A percentile compares a stretch with the other conserved stretches of the same genome.
Conservation (phyloP, 768 basidiomycete species). For the Tulasnella sp. region DNA sequence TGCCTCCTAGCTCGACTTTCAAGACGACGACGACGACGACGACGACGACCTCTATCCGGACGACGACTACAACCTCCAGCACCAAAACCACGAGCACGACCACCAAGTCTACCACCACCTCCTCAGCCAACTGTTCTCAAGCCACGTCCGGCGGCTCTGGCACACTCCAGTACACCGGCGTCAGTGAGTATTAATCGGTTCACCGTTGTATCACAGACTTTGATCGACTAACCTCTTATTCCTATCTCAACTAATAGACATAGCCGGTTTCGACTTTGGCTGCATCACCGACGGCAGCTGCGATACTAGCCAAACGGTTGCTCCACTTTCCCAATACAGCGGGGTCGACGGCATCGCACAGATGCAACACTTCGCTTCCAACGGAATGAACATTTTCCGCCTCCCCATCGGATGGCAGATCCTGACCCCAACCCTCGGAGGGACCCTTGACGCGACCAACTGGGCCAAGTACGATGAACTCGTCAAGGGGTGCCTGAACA, state of each 20-base stretch:
- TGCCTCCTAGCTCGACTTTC: too few relatives aligned
- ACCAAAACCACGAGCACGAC: neutral
- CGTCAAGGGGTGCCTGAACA: constrained; percentile 48
- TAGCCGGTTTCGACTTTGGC: constrained; percentile 26
- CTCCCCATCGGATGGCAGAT: constrained; percentile 59
- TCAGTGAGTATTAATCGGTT: constrained; percentile 22
- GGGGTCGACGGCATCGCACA: constrained; percentile 52
- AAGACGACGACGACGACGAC: neutral
- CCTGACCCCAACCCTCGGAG: constrained; percentile 39
- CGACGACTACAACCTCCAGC: neutral
- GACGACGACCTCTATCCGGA: neutral
- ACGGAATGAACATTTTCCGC: constrained; percentile 57
- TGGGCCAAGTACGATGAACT: constrained; percentile 52
- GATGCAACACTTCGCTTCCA: constrained; percentile 56
- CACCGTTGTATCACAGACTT: neutral
- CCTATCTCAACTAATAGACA: constrained; percentile 38
- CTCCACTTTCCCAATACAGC: constrained; percentile 42
- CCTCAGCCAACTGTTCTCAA: neutral
- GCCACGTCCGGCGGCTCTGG: neutral
- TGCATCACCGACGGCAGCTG: constrained; percentile 35
- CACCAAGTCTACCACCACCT: neutral
- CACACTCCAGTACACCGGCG: neutral
- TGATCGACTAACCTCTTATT: constrained; percentile 43
- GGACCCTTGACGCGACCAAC: constrained; percentile 45
- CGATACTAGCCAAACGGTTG: constrained; percentile 30